phyloP scores from a whole-genome alignment of 2,329 filamentous ascomycete genomes.

The Colletotrichum camelliae region DNA sequence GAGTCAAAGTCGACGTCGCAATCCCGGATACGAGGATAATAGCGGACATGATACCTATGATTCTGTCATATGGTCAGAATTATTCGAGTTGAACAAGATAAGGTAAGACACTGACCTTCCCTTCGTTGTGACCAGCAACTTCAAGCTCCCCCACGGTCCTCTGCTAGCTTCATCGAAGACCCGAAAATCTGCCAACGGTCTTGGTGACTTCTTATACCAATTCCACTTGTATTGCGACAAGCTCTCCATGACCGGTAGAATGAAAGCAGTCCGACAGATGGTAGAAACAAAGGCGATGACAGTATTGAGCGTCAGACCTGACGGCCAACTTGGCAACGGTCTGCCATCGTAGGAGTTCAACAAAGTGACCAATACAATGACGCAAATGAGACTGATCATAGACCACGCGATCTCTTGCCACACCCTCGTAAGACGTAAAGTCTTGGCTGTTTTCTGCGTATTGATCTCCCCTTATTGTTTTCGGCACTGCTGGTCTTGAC shows the following conservation, averaged over 20 bases:
- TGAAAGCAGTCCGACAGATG: conserved; percentile 25
- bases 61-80: not conserved
- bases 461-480: not conserved
- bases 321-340: conserved; percentile 25
- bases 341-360: conserved; percentile 23
- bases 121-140: not conserved
- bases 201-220: conserved; percentile 11
- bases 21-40: conserved; percentile 16
- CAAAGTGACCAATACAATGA: conserved; percentile 26
- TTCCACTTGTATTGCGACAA: conserved; percentile 27
- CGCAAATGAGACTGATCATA: not conserved
- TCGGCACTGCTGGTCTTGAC: not conserved
- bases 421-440: not conserved
- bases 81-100: not conserved
- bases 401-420: conserved; percentile 1
- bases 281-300: conserved; percentile 31
- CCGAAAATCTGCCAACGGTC: conserved; percentile 19
- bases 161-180: conserved; percentile 23
- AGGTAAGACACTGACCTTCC: not conserved
- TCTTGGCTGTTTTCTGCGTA: not conserved
- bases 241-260: conserved; percentile 29
- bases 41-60: conserved; percentile 1
- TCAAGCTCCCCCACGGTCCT: conserved; percentile 23
- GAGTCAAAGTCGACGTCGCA: conserved; percentile 20
- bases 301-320: conserved; percentile 32